Base-by-base conservation (phyloP, 441 rosid genomes). In the Populus hybrid region DNA sequence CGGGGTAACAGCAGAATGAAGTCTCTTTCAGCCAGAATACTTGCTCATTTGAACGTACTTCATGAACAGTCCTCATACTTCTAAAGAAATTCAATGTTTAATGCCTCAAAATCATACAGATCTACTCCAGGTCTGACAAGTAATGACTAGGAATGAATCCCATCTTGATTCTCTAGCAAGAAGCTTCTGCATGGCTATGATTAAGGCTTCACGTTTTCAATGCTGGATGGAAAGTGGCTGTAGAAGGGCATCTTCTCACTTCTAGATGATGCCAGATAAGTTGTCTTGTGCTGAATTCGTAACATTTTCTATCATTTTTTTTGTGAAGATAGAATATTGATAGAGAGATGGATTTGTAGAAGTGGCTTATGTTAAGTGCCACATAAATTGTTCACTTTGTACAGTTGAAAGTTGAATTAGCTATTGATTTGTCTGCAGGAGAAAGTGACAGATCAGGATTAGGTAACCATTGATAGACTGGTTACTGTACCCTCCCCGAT, bases 61-160 rank as follows among this genome's bases (percentile, higher is more conserved):
- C 92, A 83, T 57, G 86, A 87, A 11, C 91, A 88, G 65, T 90
- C 94, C 59, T 88, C 94, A n/a, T 90, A 73, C 85, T 90, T 90
- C 82, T 88, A 76, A 82, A 78, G 71, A 77, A 81, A 66, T 57
- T 26, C 26, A 61, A 36, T 38, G 11, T 14, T 9, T 21, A 3
- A 8, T 10, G 26, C 50, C 69, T 53, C 21, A 12, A 66, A 59
- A 64, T 74, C 76, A 40, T 7, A 46, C 21, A 9, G 72, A 35
- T 59, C 46, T 36, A 30, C 38, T 75, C 75, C 68, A 11, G 46
- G 9, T 70, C 61, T 7, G 70, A 74, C 53, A 70, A 64, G 71
- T 12, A 5, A 66, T 26, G 75, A 28, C 21, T 32, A 23, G 28
- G 72, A 67, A 7, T 70, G 63, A 63, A 24, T 42, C 71, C 70